Evolutionary conservation across 2,329 filamentous ascomycete genomes (phyloP), one percentile per base, ranked within the genome.

Genomic region (Verticillium zaregamsianum): DNA sequence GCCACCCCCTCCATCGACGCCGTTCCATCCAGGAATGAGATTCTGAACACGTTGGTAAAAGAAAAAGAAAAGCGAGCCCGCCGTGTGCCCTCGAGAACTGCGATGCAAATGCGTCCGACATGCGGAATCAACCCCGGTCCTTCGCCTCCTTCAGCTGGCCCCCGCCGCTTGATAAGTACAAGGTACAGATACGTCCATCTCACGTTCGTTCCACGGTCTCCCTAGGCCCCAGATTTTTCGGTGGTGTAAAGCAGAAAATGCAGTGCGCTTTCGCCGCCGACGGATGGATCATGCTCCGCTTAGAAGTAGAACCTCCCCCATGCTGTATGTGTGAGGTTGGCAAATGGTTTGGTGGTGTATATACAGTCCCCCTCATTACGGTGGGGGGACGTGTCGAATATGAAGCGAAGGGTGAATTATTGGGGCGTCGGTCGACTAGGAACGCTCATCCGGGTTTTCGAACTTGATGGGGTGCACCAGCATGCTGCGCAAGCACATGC

Each of bases 381-480:
- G 20, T 8, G 20, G 20, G 14, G 45, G 45, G 45, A 49, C 45
- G 20, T 49, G 45, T 49, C 45, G 45, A n/a, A 20, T 49, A 49
- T 49, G 45, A 49, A 49, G 45, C 45, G 45, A 49, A 49, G 45
- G n/a, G n/a, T 49, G 45, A 49, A 49, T 49, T 49, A 49, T 23
- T 25, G 45, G 7, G n/a, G 20, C 20, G 45, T 49, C 45, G 45
- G 45, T 49, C 45, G 45, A 23, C 45, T 45, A 49, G 8, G 45
- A 49, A n/a, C 45, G 45, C 45, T 49, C 45, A 49, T 49, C 72
- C 25, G 81, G 82, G 65, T 80, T 78, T 71, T 86, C 84, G 72
- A 78, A 82, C 78, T 96, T 96, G 68, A 95, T 86, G 0, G 92
- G 92, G 80, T 96, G 92, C 66, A 95, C 75, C 66, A 95, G 77